Evolutionary conservation across 306 rosid species (phyloP).

Genomic region (Dalbergia cochinchinensis): DNA sequence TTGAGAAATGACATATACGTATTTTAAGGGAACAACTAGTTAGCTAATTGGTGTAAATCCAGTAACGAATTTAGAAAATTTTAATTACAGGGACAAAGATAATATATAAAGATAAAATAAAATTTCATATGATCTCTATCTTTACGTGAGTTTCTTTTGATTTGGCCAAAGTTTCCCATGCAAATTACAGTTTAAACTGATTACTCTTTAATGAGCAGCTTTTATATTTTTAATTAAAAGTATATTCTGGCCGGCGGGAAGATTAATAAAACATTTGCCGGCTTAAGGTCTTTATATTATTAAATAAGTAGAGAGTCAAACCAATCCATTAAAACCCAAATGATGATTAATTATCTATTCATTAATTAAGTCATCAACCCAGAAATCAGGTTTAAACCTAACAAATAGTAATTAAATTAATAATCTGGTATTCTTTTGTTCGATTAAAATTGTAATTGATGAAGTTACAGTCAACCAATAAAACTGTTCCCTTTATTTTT

Average conservation of each 20-base stretch:
- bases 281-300: slow-evolving; percentile 36
- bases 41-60: slow-evolving; percentile 30
- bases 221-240: slow-evolving; percentile 18
- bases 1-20: slow-evolving; percentile 57
- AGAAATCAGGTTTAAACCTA: slow-evolving; percentile 73
- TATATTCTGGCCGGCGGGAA: slow-evolving; percentile 1
- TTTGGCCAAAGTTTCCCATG: slow-evolving; percentile 21
- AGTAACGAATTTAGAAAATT: too few species aligned
- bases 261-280: slow-evolving; percentile 51
- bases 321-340: slow-evolving; percentile 58
- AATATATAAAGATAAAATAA: too few species aligned
- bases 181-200: slow-evolving; percentile 32
- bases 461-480: slow-evolving; percentile 14
- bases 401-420: slow-evolving; percentile 35
- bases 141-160: slow-evolving; percentile 33
- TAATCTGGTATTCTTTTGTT: slow-evolving; percentile 50
- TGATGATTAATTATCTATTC: slow-evolving; percentile 54
- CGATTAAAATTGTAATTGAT: slow-evolving; percentile 33
- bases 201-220: slow-evolving; percentile 33
- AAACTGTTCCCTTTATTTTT: background rate
- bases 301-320: slow-evolving; percentile 44
- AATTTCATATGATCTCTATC: too few species aligned
- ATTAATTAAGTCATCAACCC: slow-evolving; percentile 64
- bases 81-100: too few species aligned
- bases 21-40: slow-evolving; percentile 28